phyloP scores from a whole-genome alignment of 768 basidiomycete genomes.

The Pulveroboletus frians region DNA sequence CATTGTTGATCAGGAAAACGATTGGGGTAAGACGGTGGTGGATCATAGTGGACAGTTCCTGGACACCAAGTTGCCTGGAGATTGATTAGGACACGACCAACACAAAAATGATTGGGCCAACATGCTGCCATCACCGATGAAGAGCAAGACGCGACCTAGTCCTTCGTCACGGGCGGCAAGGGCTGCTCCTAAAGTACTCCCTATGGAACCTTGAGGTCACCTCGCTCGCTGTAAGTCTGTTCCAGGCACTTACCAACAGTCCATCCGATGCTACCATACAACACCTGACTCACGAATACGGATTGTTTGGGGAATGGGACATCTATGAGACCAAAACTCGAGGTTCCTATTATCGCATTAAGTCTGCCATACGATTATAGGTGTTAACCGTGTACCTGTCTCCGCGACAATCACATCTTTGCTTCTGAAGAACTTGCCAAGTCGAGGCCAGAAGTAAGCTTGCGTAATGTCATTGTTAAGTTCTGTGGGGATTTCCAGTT shows the following conservation, averaged over 20 bases:
- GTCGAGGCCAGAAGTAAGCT: slow-evolving; percentile 77
- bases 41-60: slow-evolving; percentile 85
- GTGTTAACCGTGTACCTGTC: slow-evolving; percentile 49
- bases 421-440: slow-evolving; percentile 64
- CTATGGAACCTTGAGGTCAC: slow-evolving; percentile 23
- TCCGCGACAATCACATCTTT: slow-evolving; percentile 81
- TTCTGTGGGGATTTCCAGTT: slow-evolving; percentile 46
- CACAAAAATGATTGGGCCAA: slow-evolving; percentile 32
- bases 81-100: slow-evolving; percentile 4
- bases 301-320: slow-evolving; percentile 70
- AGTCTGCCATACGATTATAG: not conserved
- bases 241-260: slow-evolving; percentile 52
- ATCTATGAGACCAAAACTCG: slow-evolving; percentile 81
- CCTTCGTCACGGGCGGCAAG: slow-evolving; percentile 66
- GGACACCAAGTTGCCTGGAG: slow-evolving; percentile 68
- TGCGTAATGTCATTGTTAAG: slow-evolving; percentile 59
- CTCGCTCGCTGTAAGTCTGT: not conserved
- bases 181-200: slow-evolving; percentile 70
- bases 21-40: slow-evolving; percentile 69
- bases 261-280: slow-evolving; percentile 95
- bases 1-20: slow-evolving; percentile 78
- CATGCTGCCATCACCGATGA: slow-evolving; percentile 82
- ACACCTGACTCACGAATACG: slow-evolving; percentile 65
- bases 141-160: slow-evolving; percentile 68
- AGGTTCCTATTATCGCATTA: slow-evolving; percentile 45